These are phyloP conservation scores for Ophiostoma fasciatum DNA, from an alignment of 2,329 filamentous ascomycete species.

Conservation along the genomic window DNA sequence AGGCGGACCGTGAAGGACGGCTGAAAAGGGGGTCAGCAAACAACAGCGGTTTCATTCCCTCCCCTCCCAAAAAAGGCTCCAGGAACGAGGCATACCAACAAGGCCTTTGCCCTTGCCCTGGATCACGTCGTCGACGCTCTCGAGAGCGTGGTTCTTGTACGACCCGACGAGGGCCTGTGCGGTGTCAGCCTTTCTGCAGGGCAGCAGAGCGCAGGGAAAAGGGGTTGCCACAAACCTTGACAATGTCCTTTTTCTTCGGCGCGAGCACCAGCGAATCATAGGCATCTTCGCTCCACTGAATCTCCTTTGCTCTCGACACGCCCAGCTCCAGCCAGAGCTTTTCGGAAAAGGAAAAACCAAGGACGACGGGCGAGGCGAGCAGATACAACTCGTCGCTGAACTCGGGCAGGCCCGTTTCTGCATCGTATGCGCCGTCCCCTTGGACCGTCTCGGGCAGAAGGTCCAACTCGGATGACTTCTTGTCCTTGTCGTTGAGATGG, in stretches of 20 bases:
- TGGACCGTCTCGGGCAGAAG: too few relatives aligned
- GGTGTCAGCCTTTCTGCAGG: not conserved
- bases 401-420: too few relatives aligned
- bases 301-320: constrained; percentile 63
- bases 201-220: not conserved
- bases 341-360: constrained; percentile 77
- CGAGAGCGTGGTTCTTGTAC: constrained; percentile 67
- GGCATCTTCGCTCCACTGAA: constrained; percentile 70
- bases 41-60: too few relatives aligned
- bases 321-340: constrained; percentile 85
- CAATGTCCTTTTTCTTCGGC: constrained; percentile 45
- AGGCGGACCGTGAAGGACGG: constrained; percentile 61
- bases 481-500: too few relatives aligned
- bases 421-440: too few relatives aligned
- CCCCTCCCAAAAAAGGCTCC: not conserved
- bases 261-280: constrained; percentile 69
- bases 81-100: constrained; percentile 33
- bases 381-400: constrained; percentile 76
- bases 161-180: constrained; percentile 58
- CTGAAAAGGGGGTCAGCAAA: constrained; percentile 14
- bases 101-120: constrained; percentile 78
- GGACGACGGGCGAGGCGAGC: constrained; percentile 67
- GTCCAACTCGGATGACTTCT: too few relatives aligned
- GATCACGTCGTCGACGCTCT: constrained; percentile 72
- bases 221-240: constrained; percentile 39